Evolutionary conservation across 2,329 filamentous ascomycete species (phyloP), one percentile per base, ranked within the genome.

Genomic region (Colletotrichum gigasporum): DNA sequence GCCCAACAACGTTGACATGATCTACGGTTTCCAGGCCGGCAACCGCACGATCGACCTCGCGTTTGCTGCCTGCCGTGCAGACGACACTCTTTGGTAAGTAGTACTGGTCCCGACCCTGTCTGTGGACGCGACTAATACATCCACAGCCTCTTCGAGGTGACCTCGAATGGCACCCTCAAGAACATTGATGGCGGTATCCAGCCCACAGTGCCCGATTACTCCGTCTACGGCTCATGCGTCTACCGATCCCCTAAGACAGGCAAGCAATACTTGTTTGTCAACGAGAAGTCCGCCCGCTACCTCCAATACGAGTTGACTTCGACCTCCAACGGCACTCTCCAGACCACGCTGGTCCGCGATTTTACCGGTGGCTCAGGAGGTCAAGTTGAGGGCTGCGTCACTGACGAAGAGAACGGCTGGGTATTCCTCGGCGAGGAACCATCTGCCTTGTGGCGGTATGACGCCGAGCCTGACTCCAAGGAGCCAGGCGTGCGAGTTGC

Each of bases 1-100:
- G 56, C 84, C 84, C 0, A 85, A 86, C 64, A 86, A 86, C 35
- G 83, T 86, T 1, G 84, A 86, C 52, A 76, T 86, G 24, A 83
- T 86, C 41, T 85, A 85, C 55, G 76, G 76, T 9, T 82, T 86
- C 47, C 68, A 76, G 4, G 74, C 78, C 0, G 82, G 82, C 1
- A 71, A 78, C 14, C 75, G 79, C 3, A 80, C 70, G 1, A 72
- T 83, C 1, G 83, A 86, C 67, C 71, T 86, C 11, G 79, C 79
- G 1, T 85, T 81, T 68, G 83, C 83, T 1, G 83, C 81, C 5
- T 86, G 84, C 55, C 77, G 83, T 30, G 76, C 73, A 3, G 82
- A 85, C 6, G 80, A 86, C 42, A 85, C 83, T 0, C 73, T 86
- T 5, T 86, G 84, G 83, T 84, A 74, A 68, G 80, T 70, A 14